Evolutionary conservation across 108 stramenopile species (phyloP), one percentile per base, ranked within the genome.

Genomic region (Bacterosira constricta): DNA sequence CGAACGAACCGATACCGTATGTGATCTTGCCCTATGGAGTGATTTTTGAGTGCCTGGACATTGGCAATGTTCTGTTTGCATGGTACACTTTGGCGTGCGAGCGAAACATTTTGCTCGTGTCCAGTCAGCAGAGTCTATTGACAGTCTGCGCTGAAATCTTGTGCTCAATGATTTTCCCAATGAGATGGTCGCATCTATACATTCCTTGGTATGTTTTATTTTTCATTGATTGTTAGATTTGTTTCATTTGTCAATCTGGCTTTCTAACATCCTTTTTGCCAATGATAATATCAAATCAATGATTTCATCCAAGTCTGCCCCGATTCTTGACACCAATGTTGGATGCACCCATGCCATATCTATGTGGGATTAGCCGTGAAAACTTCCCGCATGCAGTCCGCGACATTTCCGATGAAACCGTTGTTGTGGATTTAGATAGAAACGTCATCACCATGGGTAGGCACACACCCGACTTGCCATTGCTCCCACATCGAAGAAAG

Each of bases 91-190:
- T 98, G 26, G 82, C 92, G 1, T 84, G 93, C 83, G 96, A 97
- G 55, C 81, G 92, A 60, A 96, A 96, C 62, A 75, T 98, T 2
- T 63, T 95, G 50, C 70, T 97, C 17, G 90, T 95, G 7, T 90
- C 93, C 15, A 85, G 86, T 47, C 95, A 96, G 66, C 64, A 87
- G 53, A 90, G 96, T 20, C 45, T 98, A 15, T 71, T 98, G 53
- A 96, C 94, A 0, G 88, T 96, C 4, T 89, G 91, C 57, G 84
- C 94, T n/a, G 98, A 99, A 80, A 96, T 96, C 35, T 83, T 99
- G 47, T 85, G 86, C 36, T 96, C 96, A 5, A 83, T 99, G 26
- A 79, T 98, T 12, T 98, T 97, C 68, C 98, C 98, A 15, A 88
- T 99, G 83, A 80, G 86, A 70, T 99, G 97, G 98, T 89, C 83